Evolutionary conservation across 768 basidiomycete species (phyloP), one percentile per base, ranked within the genome.

Genomic region (Suillus weaverae): DNA sequence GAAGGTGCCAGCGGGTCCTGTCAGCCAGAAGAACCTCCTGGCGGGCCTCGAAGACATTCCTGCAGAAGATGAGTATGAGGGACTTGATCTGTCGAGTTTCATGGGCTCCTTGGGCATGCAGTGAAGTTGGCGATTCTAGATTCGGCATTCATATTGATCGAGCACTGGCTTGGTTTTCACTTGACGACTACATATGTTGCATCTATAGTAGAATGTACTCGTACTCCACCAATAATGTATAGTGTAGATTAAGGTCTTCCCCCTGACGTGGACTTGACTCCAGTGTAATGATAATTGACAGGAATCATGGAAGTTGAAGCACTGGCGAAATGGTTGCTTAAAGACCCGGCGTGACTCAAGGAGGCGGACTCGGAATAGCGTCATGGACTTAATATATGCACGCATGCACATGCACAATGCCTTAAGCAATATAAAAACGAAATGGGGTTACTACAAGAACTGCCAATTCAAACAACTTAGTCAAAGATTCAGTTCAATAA

Each of bases 41-140:
- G 89, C 91, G 60, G 96, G 95, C 56, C 80, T 99, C 63, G 95
- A 97, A 69, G 97, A 97, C 70, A 80, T 98, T 56, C 95, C 95
- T 3, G 80, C 89, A 50, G 95, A 97, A 73, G 92, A 96, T 62
- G 97, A 99, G 78, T 99, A 97, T 73, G 88, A 92, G 73, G 87
- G 86, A 60, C 76, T 97, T 70, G 94, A 96, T 70, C 79, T 98
- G 64, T 87, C 90, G 51, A 89, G 85, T 73, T 98, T 97, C 80
- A 89, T 98, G 88, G 86, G 87, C 64, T 92, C 93, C n/a, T 80
- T 95, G 55, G 85, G 85, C 70, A 82, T 84, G 77, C 55, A 72
- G 30, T 85, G 72, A 77, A 39, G 32, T 50, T 30, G 11, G 18
- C 11, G 26, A 59, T 41, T 59, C 18, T 32, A 30, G 10, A 30